These are phyloP conservation scores for Astrephomene gubernaculifera DNA, from an alignment of 139 green algal species.

Conservation along the genomic window DNA sequence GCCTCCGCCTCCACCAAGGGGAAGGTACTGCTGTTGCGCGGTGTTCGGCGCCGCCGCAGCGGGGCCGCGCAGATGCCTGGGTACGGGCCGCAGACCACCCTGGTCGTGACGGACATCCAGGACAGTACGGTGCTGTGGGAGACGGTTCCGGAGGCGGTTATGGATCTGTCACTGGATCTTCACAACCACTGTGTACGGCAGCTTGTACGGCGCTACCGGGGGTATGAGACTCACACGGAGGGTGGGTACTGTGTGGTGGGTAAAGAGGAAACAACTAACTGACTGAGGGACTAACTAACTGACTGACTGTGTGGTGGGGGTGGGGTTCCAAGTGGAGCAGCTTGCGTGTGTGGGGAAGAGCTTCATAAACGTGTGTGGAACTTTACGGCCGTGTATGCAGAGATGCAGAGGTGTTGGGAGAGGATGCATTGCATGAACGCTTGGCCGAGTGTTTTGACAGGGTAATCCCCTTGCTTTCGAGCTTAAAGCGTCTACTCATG, in stretches of 20 bases:
- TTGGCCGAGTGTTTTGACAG: no score
- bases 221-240: constrained; percentile 25
- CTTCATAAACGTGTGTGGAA: no score
- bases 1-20: background rate
- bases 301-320: no score
- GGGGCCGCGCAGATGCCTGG: background rate
- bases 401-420: no score
- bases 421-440: no score
- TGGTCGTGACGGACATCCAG: constrained; percentile 41
- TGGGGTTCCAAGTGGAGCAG: no score
- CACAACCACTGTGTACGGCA: constrained; percentile 20
- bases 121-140: constrained; percentile 50
- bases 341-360: no score
- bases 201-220: background rate
- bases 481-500: no score
- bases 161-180: constrained; percentile 37
- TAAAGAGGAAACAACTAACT: no score
- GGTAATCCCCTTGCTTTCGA: no score
- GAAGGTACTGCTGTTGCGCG: background rate
- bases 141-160: constrained; percentile 35
- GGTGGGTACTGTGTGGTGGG: background rate
- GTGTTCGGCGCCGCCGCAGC: background rate
- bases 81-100: constrained; percentile 17
- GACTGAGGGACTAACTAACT: no score
- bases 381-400: no score